Evolutionary conservation across 345 rosid genomes (phyloP).

Genomic region (Anastatica hierochuntica): DNA sequence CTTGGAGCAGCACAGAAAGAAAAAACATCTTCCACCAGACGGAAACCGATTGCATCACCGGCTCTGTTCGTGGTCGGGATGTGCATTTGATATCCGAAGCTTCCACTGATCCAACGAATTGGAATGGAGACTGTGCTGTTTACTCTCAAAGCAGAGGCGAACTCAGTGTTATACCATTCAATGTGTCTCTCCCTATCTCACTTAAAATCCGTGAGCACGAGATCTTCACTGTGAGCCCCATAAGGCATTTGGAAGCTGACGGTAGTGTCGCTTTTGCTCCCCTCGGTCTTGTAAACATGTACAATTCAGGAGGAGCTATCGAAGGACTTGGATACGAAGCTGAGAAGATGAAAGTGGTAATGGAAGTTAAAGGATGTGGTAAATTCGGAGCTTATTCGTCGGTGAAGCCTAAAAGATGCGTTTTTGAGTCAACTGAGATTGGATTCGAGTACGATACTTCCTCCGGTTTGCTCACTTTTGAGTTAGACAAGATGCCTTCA

Average conservation of each 20-base stretch:
- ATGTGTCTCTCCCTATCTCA: conserved; percentile 61
- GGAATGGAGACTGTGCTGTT: conserved; percentile 61
- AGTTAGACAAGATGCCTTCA: conserved; percentile 7
- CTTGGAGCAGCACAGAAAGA: conserved; percentile 61
- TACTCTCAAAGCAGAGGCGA: conserved; percentile 45
- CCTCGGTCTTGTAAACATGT: conserved; percentile 70
- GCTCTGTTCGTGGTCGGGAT: conserved; percentile 52
- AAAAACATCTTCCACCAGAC: conserved; percentile 74
- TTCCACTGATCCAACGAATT: conserved; percentile 36
- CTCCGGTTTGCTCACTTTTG: conserved; percentile 42
- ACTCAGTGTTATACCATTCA: conserved; percentile 45
- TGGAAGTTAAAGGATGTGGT: conserved; percentile 74
- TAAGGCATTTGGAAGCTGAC: conserved; percentile 35
- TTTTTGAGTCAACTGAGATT: conserved; percentile 38
- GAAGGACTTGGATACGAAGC: conserved; percentile 48
- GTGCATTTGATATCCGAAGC: conserved; percentile 75
- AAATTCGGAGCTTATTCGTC: conserved; percentile 69
- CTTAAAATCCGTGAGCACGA: conserved; percentile 65
- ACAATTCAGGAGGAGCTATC: conserved; percentile 82
- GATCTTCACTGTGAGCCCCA: conserved; percentile 54
- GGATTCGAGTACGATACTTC: conserved; percentile 38
- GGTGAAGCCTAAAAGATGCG: conserved; percentile 54
- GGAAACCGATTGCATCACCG: conserved; percentile 38
- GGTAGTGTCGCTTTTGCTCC: conserved; percentile 69
- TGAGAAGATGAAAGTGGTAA: conserved; percentile 25